These are phyloP conservation scores for Nyssa sinensis DNA, from an alignment of 148 eudicot species.

Conservation along the genomic window DNA sequence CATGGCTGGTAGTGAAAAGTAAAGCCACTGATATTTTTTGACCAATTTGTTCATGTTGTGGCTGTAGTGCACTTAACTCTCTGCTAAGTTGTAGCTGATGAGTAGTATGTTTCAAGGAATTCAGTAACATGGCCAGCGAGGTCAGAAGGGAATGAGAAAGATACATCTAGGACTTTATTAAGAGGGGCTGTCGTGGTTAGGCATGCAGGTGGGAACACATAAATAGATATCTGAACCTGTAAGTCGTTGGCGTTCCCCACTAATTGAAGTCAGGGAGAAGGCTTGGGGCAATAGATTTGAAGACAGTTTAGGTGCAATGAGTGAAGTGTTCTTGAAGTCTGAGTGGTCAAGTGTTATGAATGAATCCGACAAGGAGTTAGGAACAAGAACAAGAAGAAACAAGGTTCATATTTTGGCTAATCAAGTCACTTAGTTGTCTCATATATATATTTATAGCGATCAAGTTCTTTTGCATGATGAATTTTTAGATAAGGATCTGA, in stretches of 20 bases:
- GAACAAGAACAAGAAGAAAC: background rate
- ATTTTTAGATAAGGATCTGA: background rate
- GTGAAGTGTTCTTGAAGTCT: background rate
- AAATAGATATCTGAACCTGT: background rate
- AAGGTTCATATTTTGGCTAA: too few relatives aligned
- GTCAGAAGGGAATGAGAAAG: background rate
- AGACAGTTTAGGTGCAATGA: background rate
- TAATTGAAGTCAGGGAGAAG: background rate
- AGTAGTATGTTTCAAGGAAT: background rate
- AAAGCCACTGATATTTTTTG: background rate
- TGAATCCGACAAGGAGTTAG: background rate
- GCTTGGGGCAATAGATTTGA: background rate
- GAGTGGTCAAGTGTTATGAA: background rate
- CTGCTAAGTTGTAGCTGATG: background rate
- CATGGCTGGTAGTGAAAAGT: too few relatives aligned
- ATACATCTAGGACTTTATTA: background rate
- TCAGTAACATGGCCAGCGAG: background rate
- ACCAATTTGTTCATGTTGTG: background rate
- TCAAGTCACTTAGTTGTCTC: background rate
- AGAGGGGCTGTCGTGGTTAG: background rate
- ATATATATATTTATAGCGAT: background rate
- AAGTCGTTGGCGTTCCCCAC: background rate
- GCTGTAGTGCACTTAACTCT: background rate
- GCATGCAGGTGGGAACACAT: background rate
- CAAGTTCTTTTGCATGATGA: background rate